Evolutionary conservation across 768 basidiomycete genomes (phyloP), one percentile per base, ranked within the genome.

Genomic region (Mycena galopus): DNA sequence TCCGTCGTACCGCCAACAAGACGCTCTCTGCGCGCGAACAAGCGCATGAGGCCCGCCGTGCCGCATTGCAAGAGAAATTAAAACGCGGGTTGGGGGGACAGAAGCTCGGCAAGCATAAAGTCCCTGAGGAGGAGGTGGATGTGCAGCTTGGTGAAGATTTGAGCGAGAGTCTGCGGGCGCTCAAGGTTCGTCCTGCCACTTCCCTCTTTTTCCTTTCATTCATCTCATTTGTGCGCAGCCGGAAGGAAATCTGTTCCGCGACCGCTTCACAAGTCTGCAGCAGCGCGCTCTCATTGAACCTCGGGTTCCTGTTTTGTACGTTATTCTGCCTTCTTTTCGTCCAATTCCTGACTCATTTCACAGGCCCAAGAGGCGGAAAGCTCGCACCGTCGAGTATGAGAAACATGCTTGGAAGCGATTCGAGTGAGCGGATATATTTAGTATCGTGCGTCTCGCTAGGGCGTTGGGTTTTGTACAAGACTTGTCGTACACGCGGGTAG

Each of bases 161-260:
- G 59, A 93, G 88, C 67, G 96, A 98, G 82, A 96, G 87, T 77
- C 82, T 97, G 76, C 86, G 96, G 67, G 91, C 86, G 47, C 82
- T 98, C 77, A 96, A 96, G 91, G 96, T 94, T 61, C 51, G 88
- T 82, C 23, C 55, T 59, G 23, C 21, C 25, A 5, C 17, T 60
- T 64, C 64, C n/a, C 30, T 23, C n/a, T 47, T 21, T 3, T 50
- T 35, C 27, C 35, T 68, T 50, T 59, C 59, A 63, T 27, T 69
- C 44, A 44, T 61, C 19, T 65, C 66, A n/a, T n/a, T n/a, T n/a
- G 42, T 27, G 25, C 61, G 35, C 71, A 97, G 96, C 94, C 95
- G 21, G 96, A 98, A 84, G 96, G 96, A 29, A 98, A 97, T 79
- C n/a, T n/a, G n/a, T n/a, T n/a, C n/a, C n/a, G n/a, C n/a, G n/a